Evolutionary conservation across 495 filamentous ascomycete genomes (phyloP).

Genomic region (Sordaria brevicollis): DNA sequence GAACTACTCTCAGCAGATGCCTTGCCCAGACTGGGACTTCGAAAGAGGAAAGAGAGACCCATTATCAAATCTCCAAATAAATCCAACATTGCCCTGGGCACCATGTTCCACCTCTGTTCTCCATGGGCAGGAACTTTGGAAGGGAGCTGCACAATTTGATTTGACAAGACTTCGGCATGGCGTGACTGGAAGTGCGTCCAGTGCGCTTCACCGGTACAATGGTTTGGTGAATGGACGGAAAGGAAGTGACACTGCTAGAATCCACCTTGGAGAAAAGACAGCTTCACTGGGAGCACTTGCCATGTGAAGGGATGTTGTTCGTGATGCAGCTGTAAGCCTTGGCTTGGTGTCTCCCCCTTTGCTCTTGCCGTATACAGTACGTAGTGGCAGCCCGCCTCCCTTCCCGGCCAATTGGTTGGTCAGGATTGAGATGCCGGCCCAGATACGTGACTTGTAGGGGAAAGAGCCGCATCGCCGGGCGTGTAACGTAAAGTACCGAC

Average conservation of each 20-base stretch:
- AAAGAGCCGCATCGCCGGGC: neutral
- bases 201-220: neutral
- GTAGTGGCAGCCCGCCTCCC: neutral
- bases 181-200: neutral
- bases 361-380: neutral
- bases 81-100: too few relatives aligned
- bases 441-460: neutral
- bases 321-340: neutral
- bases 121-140: too few relatives aligned
- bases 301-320: neutral
- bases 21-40: neutral
- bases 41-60: neutral
- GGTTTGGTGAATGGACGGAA: neutral
- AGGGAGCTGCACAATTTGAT: neutral
- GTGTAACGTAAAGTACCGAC: neutral
- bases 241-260: neutral
- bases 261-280: neutral
- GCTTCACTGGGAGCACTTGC: neutral
- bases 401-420: neutral
- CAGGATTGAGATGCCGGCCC: neutral
- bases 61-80: neutral
- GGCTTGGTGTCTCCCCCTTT: neutral
- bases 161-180: neutral
- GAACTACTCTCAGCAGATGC: neutral
- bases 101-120: too few relatives aligned